Conservation (phyloP, 179 eudicot genomes). For the Carnegiea gigantea region DNA sequence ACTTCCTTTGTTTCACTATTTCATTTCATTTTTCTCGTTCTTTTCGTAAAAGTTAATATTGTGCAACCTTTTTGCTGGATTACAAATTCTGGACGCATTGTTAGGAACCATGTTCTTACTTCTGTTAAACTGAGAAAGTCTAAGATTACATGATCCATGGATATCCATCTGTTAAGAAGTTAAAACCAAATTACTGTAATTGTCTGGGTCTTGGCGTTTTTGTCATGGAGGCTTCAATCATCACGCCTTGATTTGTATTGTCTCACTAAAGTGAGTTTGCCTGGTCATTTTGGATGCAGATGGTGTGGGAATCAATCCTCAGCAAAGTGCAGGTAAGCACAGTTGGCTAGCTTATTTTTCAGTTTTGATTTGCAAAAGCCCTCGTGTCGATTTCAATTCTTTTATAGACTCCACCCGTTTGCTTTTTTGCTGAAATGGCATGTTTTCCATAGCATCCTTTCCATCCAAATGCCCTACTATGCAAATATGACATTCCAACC, state of each 20-base stretch:
- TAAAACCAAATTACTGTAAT: background rate
- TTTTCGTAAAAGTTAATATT: background rate
- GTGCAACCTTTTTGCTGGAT: background rate
- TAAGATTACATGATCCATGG: background rate
- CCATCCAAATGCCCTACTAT: background rate
- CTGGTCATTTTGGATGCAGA: slow-evolving; percentile 41
- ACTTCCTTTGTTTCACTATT: no score
- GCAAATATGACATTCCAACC: background rate
- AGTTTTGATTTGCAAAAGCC: background rate
- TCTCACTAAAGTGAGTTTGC: background rate
- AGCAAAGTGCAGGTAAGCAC: slow-evolving; percentile 87
- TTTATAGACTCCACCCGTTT: background rate
- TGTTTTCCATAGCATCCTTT: background rate
- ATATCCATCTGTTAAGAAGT: background rate
- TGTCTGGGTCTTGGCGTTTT: background rate
- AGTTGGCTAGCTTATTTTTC: background rate
- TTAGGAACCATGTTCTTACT: background rate
- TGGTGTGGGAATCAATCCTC: slow-evolving; percentile 98
- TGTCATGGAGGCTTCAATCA: background rate
- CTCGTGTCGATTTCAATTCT: background rate
- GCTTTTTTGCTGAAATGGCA: background rate
- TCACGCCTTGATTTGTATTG: background rate
- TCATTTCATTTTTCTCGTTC: no score
- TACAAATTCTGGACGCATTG: background rate
- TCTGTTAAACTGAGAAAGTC: background rate